Base-by-base conservation (phyloP, 2,329 filamentous ascomycete species). In the Myriosclerotinia curreyana region DNA sequence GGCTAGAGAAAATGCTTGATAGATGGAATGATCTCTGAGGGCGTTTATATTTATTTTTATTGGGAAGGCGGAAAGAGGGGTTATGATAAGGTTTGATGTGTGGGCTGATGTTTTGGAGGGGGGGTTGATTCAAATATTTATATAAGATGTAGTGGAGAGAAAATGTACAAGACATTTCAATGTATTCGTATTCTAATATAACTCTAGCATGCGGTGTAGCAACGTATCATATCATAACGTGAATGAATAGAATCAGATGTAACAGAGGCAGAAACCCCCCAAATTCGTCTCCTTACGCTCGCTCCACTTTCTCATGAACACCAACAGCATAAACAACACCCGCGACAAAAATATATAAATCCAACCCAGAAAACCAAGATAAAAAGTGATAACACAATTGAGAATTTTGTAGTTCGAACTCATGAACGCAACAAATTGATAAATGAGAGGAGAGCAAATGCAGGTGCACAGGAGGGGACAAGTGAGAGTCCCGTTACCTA, bases 1-100 rank as follows among this genome's bases (percentile, higher is more conserved):
- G 44, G 42, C 7, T 48, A 59, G 55, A 59, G 14, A 59, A 59
- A 36, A 49, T 11, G 42, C 14, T 59, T 48, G 31, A 48, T 48
- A 46, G 28, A 59, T 59, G 54, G 34, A 44, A 58, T 22, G n/a
- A 36, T 8, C 9, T 38, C 28, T 15, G n/a, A 48, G n/a, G 8
- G 55, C 55, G 42, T 59, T 38, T 14, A 36, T 42, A 48, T 25
- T 59, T 59, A 3, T 59, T 48, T 59, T 48, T 59, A 22, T 25
- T 48, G 42, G 42, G 28, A 48, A 31, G 48, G 28, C 25, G 42
- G 38, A 42, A 42, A 31, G 28, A 31, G 38, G 15, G 28, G 31
- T 25, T 20, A 36, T 59, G 55, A 48, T 36, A 58, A 36, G 28
- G 36, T 48, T 25, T 59, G 55, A 59, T 59, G 55, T 36, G 31